Evolutionary conservation across 2,329 filamentous ascomycete genomes (phyloP).

Genomic region (Fusarium oxysporum): DNA sequence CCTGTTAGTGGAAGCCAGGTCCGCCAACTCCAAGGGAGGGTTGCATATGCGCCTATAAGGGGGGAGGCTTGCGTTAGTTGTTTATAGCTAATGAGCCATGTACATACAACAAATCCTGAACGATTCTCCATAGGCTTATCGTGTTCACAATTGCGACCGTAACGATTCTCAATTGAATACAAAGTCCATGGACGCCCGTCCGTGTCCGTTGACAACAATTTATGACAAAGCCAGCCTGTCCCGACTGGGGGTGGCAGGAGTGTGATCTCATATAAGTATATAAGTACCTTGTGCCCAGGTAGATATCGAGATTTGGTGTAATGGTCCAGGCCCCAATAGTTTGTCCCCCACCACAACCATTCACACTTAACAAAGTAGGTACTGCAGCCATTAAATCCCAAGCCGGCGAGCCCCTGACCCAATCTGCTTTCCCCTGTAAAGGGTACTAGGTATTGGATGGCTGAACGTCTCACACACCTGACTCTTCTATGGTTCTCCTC

Average conservation of each 20-base stretch:
- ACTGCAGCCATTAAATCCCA: neutral
- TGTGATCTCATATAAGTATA: neutral
- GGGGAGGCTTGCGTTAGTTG: neutral
- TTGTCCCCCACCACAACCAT: neutral
- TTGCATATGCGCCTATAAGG: conserved; percentile 1
- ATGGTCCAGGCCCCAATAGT: neutral
- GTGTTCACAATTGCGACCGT: neutral
- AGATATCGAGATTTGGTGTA: neutral
- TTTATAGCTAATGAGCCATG: neutral
- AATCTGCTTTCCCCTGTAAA: neutral
- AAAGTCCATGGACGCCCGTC: neutral
- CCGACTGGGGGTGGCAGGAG: neutral
- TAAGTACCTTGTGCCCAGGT: neutral
- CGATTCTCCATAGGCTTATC: neutral
- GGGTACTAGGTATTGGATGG: neutral
- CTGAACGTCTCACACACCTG: neutral
- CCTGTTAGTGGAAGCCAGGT: neutral
- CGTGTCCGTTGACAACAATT: neutral
- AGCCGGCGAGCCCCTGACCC: neutral
- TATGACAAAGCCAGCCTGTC: neutral
- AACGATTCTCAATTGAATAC: neutral
- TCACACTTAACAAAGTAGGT: neutral
- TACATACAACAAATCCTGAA: neutral
- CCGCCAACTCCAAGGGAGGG: conserved; percentile 9
- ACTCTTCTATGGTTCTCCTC: neutral